These are phyloP conservation scores for Ilex aquifolium DNA, from an alignment of 257 asterid species.

Conservation along the genomic window DNA sequence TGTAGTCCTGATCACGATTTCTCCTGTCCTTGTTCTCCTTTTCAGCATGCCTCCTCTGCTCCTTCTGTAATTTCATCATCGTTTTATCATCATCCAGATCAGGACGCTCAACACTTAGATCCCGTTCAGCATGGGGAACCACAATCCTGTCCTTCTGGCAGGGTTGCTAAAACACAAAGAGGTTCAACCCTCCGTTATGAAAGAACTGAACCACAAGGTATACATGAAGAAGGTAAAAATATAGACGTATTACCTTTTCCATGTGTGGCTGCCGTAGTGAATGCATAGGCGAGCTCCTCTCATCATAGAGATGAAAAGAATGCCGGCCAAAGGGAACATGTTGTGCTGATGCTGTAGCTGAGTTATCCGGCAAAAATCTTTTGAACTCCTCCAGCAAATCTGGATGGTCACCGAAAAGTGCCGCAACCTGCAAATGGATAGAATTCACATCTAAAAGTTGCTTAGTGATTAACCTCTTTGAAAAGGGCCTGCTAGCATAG, in stretches of 20 bases:
- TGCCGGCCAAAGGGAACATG: constrained; percentile 58
- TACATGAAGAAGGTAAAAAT: background rate
- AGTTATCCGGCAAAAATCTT: constrained; percentile 82
- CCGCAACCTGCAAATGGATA: constrained; percentile 65
- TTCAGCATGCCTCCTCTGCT: constrained; percentile 70
- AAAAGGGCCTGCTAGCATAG: no score
- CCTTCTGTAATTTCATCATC: constrained; percentile 61
- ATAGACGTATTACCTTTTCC: constrained; percentile 50
- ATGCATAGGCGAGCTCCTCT: constrained; percentile 73
- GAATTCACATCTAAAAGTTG: background rate
- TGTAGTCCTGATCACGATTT: constrained; percentile 63
- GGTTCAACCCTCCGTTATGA: background rate
- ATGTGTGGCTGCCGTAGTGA: constrained; percentile 48
- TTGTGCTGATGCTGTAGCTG: constrained; percentile 59
- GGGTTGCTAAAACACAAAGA: constrained; percentile 39
- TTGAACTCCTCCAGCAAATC: constrained; percentile 97
- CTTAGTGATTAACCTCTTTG: no score
- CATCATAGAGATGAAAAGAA: constrained; percentile 59
- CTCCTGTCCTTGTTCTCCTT: constrained; percentile 72
- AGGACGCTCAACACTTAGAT: constrained; percentile 73
- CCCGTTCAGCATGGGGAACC: constrained; percentile 63
- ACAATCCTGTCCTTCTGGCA: constrained; percentile 52
- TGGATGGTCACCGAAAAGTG: constrained; percentile 72
- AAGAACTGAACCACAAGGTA: background rate
- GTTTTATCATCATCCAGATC: constrained; percentile 81